These are phyloP conservation scores for Colletotrichum echinochloae DNA, from an alignment of 2,329 filamentous ascomycete species.

Conservation along the genomic window DNA sequence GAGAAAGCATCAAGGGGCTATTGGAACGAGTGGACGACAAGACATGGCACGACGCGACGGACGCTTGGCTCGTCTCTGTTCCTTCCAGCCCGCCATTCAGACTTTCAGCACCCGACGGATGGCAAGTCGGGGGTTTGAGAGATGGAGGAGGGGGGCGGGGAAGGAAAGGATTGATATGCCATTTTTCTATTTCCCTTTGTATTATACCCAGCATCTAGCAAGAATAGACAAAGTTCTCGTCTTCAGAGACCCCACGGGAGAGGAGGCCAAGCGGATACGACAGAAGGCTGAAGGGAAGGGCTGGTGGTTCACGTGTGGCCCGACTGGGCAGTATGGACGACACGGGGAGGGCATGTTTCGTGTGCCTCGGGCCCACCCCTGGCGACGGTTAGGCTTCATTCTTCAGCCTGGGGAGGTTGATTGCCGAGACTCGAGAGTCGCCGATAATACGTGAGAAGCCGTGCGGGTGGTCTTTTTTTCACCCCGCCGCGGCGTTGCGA, in stretches of 20 bases:
- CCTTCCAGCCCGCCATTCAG: neutral
- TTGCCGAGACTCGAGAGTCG: no score
- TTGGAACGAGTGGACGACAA: conserved; percentile 1
- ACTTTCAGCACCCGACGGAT: conserved; percentile 3
- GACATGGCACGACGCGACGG: conserved; percentile 20
- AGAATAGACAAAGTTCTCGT: conserved; percentile 28
- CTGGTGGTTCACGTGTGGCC: no score
- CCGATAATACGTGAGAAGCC: no score
- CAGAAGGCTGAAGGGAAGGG: conserved; percentile 3
- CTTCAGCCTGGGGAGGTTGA: no score
- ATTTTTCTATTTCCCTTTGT: conserved; percentile 27
- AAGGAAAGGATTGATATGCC: neutral
- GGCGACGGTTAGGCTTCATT: no score
- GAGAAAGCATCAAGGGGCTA: neutral
- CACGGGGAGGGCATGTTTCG: no score
- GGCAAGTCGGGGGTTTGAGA: conserved; percentile 3
- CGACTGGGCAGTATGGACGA: no score
- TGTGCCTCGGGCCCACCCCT: no score
- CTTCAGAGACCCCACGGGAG: neutral
- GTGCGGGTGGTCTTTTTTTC: no score
- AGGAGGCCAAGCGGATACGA: conserved; percentile 11
- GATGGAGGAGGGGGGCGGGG: neutral
- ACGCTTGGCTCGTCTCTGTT: conserved; percentile 4
- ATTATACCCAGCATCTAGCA: conserved; percentile 38
- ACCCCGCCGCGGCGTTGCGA: no score